Percentiles rank a stretch among this genome's conserved stretches.
Evolutionary conservation across 2,329 filamentous ascomycete genomes (phyloP).

Genomic region (Pezicula rhizophila): DNA sequence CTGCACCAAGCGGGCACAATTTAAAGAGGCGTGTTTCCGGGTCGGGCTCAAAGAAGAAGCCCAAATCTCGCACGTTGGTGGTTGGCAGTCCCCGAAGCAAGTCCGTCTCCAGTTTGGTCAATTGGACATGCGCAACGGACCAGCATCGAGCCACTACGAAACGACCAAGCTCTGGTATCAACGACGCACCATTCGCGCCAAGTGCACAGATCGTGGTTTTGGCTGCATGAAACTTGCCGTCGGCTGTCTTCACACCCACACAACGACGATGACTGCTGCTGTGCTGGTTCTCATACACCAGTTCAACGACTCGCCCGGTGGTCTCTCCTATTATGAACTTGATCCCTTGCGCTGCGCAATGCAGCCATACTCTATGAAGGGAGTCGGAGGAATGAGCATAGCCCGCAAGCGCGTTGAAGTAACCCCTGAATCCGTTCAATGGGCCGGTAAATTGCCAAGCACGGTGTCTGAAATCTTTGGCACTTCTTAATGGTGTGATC

Average conservation of each 20-base stretch:
- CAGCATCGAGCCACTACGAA: slow-evolving; percentile 40
- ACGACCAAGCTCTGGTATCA: slow-evolving; percentile 35
- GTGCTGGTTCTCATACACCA: slow-evolving; percentile 32
- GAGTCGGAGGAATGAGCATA: slow-evolving; percentile 41
- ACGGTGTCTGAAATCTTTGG: slow-evolving; percentile 28
- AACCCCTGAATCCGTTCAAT: slow-evolving; percentile 41
- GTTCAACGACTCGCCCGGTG: slow-evolving; percentile 28
- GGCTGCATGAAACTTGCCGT: slow-evolving; percentile 26
- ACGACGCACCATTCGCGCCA: slow-evolving; percentile 34
- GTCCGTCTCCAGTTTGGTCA: slow-evolving; percentile 39
- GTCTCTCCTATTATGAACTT: slow-evolving; percentile 26
- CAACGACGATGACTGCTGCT: slow-evolving; percentile 4
- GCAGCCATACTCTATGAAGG: slow-evolving; percentile 32
- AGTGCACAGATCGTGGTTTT: slow-evolving; percentile 36
- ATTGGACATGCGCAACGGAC: slow-evolving; percentile 44
- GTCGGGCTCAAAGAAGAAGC: slow-evolving; percentile 49
- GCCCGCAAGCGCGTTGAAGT: slow-evolving; percentile 40
- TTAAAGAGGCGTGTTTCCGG: slow-evolving; percentile 42
- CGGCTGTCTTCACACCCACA: background rate
- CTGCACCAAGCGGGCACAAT: slow-evolving; percentile 43
- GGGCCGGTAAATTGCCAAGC: slow-evolving; percentile 39
- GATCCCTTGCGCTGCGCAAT: slow-evolving; percentile 27
- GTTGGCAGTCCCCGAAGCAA: slow-evolving; percentile 41
- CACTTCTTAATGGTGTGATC: slow-evolving; percentile 23
- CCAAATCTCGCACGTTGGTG: slow-evolving; percentile 43